Conservation (phyloP, 208 protist species). For the Leishmania tarentolae region DNA sequence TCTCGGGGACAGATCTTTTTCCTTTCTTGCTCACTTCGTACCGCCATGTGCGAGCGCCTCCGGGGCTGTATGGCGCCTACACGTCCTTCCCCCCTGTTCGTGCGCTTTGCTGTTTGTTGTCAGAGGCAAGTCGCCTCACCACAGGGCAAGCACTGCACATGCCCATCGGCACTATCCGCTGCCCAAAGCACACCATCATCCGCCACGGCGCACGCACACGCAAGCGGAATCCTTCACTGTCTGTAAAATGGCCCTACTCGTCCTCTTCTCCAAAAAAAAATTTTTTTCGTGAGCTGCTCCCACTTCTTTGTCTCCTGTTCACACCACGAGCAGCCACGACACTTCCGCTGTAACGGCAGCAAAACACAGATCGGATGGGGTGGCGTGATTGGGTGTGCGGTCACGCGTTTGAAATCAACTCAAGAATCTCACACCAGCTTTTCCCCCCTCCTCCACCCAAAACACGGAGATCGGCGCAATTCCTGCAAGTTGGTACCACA, state of each 20-base stretch:
- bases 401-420: not conserved
- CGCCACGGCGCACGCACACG: not conserved
- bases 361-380: not conserved
- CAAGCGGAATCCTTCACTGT: not conserved
- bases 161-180: not conserved
- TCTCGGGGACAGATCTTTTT: not conserved
- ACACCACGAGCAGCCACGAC: conserved; percentile 19
- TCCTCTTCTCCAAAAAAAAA: not conserved
- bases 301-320: conserved; percentile 29
- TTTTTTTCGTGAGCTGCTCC: conserved; percentile 3
- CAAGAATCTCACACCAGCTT: not conserved
- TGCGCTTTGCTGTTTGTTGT: not conserved
- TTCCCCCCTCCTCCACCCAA: not conserved
- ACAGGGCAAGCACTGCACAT: not conserved
- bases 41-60: not conserved
- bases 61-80: not conserved
- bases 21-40: not conserved
- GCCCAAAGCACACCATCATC: not conserved
- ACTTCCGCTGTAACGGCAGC: not conserved
- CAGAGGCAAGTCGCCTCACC: not conserved
- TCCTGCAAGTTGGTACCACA: not conserved
- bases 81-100: not conserved
- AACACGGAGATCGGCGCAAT: not conserved
- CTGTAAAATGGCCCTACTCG: not conserved
- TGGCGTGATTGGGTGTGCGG: not conserved